Base-by-base conservation (phyloP, 495 filamentous ascomycete species). In the Xylaria palmicola region DNA sequence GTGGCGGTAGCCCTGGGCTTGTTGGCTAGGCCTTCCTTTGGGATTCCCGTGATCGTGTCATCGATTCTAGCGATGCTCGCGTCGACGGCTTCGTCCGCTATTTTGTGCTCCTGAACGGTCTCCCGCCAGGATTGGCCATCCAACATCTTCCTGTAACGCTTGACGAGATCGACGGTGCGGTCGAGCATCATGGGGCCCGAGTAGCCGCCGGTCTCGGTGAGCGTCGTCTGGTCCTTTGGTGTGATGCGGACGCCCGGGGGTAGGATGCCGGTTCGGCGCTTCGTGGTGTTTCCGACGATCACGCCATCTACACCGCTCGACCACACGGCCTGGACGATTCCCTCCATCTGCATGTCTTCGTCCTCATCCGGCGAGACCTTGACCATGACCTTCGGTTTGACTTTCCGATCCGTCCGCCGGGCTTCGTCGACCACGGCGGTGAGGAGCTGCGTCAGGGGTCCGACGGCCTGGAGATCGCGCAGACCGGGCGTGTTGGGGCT, bases 241-340 rank as follows among this genome's bases (percentile, higher is more conserved):
- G 87, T 83, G 15, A 94, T 77, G 36, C 76, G 72, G 56, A 86
- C 84, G 7, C 85, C 87, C 34, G 80, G 69, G 13, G 90, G 85
- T 8, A 90, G 68, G n/a, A 90, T 74, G 3, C 83, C 85, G 2
- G 88, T 84, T 12, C 94, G 83, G 59, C 83, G 81, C 73, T 92
- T 96, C 2, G 94, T 98, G 0, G 94, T 98, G 75, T 98, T 98
- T 0, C 92, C 93, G n/a, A 98, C 93, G 65, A 98, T 96, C 4
- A 98, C 87, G 0, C 94, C 94, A 62, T 96, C 91, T 4, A 97
- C 91, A 9, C 92, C 92, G 43, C 89, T 87, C 40, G 81, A 81
- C 82, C 86, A 89, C 36, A 97, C 86, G 0, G 94, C 94, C 49
- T 91, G 83, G 63, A 91, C 93, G 48, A 97, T 96, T 3, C 92